These are phyloP conservation scores for Populus ilicifolia DNA, from an alignment of 345 rosid genomes.

Conservation along the genomic window DNA sequence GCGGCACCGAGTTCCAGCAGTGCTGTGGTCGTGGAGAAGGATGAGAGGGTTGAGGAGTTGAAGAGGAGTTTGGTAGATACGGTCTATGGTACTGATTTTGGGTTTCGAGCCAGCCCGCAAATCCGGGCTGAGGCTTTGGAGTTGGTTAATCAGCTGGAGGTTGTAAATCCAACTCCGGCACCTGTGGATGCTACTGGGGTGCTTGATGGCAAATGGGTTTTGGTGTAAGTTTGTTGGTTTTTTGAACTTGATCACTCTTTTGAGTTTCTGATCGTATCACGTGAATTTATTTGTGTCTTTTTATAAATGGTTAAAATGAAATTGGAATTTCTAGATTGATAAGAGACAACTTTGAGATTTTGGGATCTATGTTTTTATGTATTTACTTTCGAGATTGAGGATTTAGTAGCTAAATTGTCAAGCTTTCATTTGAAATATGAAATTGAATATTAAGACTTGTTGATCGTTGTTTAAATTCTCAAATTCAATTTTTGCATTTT, in stretches of 20 bases:
- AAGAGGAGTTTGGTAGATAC: conserved; percentile 81
- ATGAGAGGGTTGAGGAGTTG: conserved; percentile 44
- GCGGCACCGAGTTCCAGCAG: not conserved
- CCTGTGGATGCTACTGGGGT: conserved; percentile 59
- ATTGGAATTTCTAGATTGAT: not conserved
- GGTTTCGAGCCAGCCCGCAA: conserved; percentile 64
- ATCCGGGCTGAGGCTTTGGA: conserved; percentile 82
- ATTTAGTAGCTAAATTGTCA: not conserved
- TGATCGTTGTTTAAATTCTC: not conserved
- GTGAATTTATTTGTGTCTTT: not conserved
- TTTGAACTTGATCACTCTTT: not conserved
- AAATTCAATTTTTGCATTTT: not conserved
- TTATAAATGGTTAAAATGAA: not conserved
- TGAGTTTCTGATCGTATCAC: not conserved
- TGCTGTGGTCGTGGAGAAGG: conserved; percentile 13
- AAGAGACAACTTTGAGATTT: not conserved
- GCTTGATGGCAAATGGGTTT: conserved; percentile 90
- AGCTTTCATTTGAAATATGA: not conserved
- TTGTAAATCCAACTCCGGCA: conserved; percentile 62
- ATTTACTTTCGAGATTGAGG: not conserved
- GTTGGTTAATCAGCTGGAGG: conserved; percentile 85
- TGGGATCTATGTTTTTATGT: not conserved
- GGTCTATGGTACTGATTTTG: conserved; percentile 74
- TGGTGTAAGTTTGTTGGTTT: conserved; percentile 56
- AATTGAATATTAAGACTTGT: not conserved